A percentile compares a stretch with the other conserved stretches of the same genome.
These are phyloP conservation scores for Rhizopus arrhizus DNA, from an alignment of 371 early-diverging fungal genomes.

Conservation along the genomic window DNA sequence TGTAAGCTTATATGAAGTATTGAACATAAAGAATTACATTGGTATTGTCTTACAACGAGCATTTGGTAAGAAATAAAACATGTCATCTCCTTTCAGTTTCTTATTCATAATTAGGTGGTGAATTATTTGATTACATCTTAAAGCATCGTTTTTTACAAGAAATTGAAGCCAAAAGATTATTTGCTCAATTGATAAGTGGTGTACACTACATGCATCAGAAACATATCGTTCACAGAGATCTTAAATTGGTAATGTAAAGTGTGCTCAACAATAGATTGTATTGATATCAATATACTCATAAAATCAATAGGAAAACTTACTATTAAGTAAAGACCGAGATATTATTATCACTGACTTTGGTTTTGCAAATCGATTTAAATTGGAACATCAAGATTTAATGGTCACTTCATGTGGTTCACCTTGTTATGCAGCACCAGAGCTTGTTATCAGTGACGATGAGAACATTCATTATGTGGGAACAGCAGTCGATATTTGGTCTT, in stretches of 20 bases:
- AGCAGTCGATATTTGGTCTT: slow-evolving; percentile 92
- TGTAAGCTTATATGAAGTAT: slow-evolving; percentile 70
- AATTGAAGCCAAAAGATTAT: slow-evolving; percentile 60
- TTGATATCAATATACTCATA: slow-evolving; percentile 5
- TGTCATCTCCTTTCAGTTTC: background rate
- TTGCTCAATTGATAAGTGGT: slow-evolving; percentile 73
- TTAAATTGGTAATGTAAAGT: slow-evolving; percentile 53
- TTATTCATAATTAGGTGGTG: slow-evolving; percentile 34
- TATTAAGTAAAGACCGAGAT: slow-evolving; percentile 81
- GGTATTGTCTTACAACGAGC: slow-evolving; percentile 69
- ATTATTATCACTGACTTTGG: slow-evolving; percentile 98
- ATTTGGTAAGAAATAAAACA: slow-evolving; percentile 43
- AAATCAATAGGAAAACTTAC: slow-evolving; percentile 74
- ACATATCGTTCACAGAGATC: slow-evolving; percentile 66
- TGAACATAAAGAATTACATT: slow-evolving; percentile 66
- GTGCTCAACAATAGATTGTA: slow-evolving; percentile 20
- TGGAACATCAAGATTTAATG: slow-evolving; percentile 67
- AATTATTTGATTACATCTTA: slow-evolving; percentile 71
- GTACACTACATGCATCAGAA: slow-evolving; percentile 56
- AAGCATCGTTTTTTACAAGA: slow-evolving; percentile 59
- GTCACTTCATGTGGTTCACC: slow-evolving; percentile 94
- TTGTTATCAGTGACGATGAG: slow-evolving; percentile 89
- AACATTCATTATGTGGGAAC: slow-evolving; percentile 96
- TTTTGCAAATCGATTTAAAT: slow-evolving; percentile 88
- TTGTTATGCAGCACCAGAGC: slow-evolving; percentile 96